Evolutionary conservation across 306 rosid species (phyloP), one percentile per base, ranked within the genome.

Genomic region (Albizia julibrissin): DNA sequence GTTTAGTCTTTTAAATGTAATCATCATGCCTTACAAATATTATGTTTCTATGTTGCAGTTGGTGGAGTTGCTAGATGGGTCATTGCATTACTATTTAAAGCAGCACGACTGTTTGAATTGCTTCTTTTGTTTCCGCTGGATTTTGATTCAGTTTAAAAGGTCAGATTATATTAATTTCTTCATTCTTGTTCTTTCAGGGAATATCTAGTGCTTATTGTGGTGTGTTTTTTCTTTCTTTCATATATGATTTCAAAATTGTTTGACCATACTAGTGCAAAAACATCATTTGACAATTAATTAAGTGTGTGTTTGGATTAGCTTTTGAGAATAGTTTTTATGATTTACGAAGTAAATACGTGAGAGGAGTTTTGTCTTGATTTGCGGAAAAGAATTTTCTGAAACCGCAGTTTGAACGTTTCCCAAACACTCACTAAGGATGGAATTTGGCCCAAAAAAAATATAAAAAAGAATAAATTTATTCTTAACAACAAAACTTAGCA

Each of bases 121-220:
- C 82, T 95, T 95, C 91, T 95, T 93, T 83, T 95, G 98, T 83
- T 95, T 95, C 85, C 99, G 98, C 79, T 93, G 98, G 99, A 78
- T 93, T 86, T 89, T 95, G 84, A 92, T 93, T 85, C 98, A 95
- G 80, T 95, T 95, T 81, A 95, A 95, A 91, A 93, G 99, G 99
- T 95, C 19, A 73, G 91, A 69, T 82, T 76, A 66, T 81, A 62
- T 81, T 67, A 81, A 26, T 47, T 79, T 39, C 61, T 70, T 6
- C 21, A 18, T 33, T 33, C 37, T 61, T 76, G 44, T 49, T 49
- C 56, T 16, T 49, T 18, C 56, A 14, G 18, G 56, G 37, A 5
- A 13, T 49, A 13, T 49, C 1, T 49, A 6, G 56, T 49, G 56
- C 15, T 4, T 49, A 15, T 29, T 46, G 9, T 18, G n/a, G 58